phyloP scores from a whole-genome alignment of 768 basidiomycete species.

The Kockovaella imperatae region DNA sequence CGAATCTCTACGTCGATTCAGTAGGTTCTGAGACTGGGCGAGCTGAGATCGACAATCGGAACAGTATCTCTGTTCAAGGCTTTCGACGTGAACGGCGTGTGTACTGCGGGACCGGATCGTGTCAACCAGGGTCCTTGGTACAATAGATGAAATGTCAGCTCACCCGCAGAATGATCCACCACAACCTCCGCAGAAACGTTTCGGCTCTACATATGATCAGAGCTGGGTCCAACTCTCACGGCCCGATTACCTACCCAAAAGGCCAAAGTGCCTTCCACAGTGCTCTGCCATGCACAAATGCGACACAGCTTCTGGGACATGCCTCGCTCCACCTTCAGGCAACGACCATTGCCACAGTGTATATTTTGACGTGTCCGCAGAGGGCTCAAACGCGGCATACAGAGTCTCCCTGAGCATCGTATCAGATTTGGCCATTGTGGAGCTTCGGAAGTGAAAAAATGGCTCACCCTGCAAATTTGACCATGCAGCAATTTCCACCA shows the following conservation, averaged over 20 bases:
- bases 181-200: constrained; percentile 43
- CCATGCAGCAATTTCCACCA: constrained; percentile 59
- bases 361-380: constrained; percentile 13
- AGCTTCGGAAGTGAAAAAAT: neutral
- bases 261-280: constrained; percentile 39
- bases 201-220: constrained; percentile 25
- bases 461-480: constrained; percentile 69
- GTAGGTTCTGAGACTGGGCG: constrained; percentile 7
- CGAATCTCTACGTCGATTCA: constrained; percentile 14
- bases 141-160: constrained; percentile 1
- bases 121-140: neutral
- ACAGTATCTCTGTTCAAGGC: constrained; percentile 34
- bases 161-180: constrained; percentile 41
- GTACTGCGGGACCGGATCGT: constrained; percentile 6
- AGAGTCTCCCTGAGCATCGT: constrained; percentile 34
- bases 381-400: constrained; percentile 32
- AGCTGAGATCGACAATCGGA: constrained; percentile 33
- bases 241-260: constrained; percentile 23
- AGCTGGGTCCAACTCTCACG: neutral
- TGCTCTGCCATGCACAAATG: constrained; percentile 38
- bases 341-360: constrained; percentile 42
- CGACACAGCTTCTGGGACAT: constrained; percentile 32
- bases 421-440: neutral
- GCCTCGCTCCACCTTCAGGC: constrained; percentile 42
- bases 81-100: constrained; percentile 32